Evolutionary conservation across 2,329 filamentous ascomycete species (phyloP), one percentile per base, ranked within the genome.

Genomic region (Epichloe scottii): DNA sequence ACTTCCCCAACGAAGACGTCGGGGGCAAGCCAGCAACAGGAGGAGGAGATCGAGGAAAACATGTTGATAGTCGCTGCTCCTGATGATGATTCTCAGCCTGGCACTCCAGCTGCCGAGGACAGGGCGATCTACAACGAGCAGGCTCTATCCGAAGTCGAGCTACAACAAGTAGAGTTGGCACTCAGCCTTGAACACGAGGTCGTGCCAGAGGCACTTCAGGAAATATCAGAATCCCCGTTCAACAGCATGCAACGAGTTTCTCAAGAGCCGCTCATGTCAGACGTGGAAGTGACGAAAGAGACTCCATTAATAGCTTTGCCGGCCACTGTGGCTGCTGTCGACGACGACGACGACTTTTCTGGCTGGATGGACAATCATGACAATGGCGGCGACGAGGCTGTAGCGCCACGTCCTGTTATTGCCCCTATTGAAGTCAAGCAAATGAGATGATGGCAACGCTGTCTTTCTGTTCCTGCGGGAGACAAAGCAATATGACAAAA

Each of bases 11-110:
- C 63, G 71, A 44, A 65, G 70, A 40, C 65, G 69, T 45, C 59
- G 64, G 65, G 65, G 6, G 62, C 61, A 34, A 64, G 63, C 37
- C 60, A 71, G 14, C 63, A 67, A 11, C 57, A 61, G 5, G 66
- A 68, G 10, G 62, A 61, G 26, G 60, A 65, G 7, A 62, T 61
- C 1, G 72, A 74, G 6, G 77, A 82, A 53, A 72, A 70, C 8
- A 63, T 87, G 40, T 69, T 87, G 4, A 77, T 87, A 15, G 81
- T 87, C 12, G 77, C 78, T 52, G 82, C 82, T 1, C 83, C 82
- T 1, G 68, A 70, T 1, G 68, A 70, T 11, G 81, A 85, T 54
- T 85, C 81, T 4, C 75, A 79, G 53, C 78, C 79, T 2, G 68
- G 69, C 2, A 78, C 76, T 5, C 78, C 79, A 1, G 57, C 68